These are phyloP conservation scores for Periglandula ipomoeae DNA, from an alignment of 2,329 filamentous ascomycete species.

Conservation along the genomic window DNA sequence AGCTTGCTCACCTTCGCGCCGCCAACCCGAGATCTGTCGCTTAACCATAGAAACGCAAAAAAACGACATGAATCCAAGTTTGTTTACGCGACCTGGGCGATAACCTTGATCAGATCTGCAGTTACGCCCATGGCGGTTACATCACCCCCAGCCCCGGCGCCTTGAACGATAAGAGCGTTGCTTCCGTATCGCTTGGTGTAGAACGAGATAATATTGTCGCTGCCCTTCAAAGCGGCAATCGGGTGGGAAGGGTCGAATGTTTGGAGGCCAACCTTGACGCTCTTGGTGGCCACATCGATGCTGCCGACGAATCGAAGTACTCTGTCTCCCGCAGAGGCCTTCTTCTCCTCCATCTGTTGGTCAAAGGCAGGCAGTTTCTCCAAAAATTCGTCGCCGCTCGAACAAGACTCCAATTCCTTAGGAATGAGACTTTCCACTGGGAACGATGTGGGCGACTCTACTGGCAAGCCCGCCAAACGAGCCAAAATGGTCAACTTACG, in stretches of 20 bases:
- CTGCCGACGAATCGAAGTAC: slow-evolving; percentile 91
- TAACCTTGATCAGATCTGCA: slow-evolving; percentile 82
- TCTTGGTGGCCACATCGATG: slow-evolving; percentile 71
- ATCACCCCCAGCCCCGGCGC: slow-evolving; percentile 85
- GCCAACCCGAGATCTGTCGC: background rate
- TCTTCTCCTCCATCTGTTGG: slow-evolving; percentile 78
- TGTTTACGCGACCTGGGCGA: slow-evolving; percentile 54
- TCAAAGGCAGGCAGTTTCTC: slow-evolving; percentile 73
- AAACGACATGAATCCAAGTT: background rate
- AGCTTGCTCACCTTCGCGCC: background rate
- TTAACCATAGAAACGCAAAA: background rate
- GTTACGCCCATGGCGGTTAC: slow-evolving; percentile 98
- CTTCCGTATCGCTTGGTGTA: slow-evolving; percentile 90
- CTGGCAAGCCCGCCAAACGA: slow-evolving; percentile 68
- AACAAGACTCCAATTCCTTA: slow-evolving; percentile 67
- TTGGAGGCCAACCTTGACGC: slow-evolving; percentile 87
- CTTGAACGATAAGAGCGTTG: slow-evolving; percentile 90
- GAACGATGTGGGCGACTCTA: slow-evolving; percentile 80
- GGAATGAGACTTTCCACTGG: slow-evolving; percentile 92
- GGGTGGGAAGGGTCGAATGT: slow-evolving; percentile 81
- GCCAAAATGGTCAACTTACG: slow-evolving; percentile 93
- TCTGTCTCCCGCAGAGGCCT: slow-evolving; percentile 79
- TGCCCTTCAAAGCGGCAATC: slow-evolving; percentile 90
- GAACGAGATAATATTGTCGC: slow-evolving; percentile 98
- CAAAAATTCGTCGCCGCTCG: slow-evolving; percentile 79